Conservation (phyloP, 352 stramenopile genomes). For the Phytophthora cactorum region DNA sequence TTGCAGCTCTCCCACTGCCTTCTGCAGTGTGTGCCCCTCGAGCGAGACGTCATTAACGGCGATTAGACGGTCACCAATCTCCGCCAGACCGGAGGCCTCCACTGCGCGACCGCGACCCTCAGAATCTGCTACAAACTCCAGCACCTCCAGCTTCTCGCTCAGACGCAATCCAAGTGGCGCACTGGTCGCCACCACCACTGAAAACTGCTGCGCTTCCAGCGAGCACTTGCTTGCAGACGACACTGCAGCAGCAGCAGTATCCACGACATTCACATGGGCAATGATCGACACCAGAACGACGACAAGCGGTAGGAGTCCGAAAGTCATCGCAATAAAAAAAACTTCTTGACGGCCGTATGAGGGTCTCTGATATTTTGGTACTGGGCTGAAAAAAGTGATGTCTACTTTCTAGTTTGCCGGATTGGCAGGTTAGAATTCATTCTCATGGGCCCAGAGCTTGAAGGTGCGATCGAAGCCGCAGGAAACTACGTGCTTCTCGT, state of each 20-base stretch:
- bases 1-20: conserved; percentile 49
- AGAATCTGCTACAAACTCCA: conserved; percentile 66
- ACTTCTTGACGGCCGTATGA: too few relatives aligned
- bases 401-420: conserved; percentile 8
- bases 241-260: conserved; percentile 1
- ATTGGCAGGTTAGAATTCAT: conserved; percentile 75
- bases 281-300: conserved; percentile 7
- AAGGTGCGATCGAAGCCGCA: conserved; percentile 93
- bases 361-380: conserved; percentile 2
- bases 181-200: conserved; percentile 41
- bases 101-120: conserved; percentile 62
- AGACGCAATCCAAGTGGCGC: conserved; percentile 66
- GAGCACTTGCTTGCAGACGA: conserved; percentile 11
- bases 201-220: conserved; percentile 49
- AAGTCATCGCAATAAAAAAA: neutral
- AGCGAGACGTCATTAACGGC: conserved; percentile 62
- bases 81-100: conserved; percentile 63
- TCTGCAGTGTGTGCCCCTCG: conserved; percentile 38
- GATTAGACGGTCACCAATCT: conserved; percentile 73
- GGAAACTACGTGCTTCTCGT: conserved; percentile 90
- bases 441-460: conserved; percentile 93
- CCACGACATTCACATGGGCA: conserved; percentile 1
- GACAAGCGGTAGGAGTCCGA: conserved; percentile 12
- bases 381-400: neutral
- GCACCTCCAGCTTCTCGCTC: conserved; percentile 63